These are phyloP conservation scores for Teratosphaeria gauchensis DNA, from an alignment of 2,329 filamentous ascomycete species.

Conservation along the genomic window DNA sequence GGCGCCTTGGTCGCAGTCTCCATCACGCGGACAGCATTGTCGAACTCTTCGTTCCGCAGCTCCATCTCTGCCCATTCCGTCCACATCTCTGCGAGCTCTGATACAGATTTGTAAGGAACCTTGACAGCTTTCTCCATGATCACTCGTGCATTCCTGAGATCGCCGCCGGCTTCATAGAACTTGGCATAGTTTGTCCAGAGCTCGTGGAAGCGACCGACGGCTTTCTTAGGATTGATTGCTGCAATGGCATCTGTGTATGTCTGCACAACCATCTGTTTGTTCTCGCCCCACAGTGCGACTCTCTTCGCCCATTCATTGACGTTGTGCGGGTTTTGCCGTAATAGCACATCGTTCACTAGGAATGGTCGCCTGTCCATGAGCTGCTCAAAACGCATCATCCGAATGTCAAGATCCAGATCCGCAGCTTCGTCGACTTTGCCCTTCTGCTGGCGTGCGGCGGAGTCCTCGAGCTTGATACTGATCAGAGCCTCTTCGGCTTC, in stretches of 20 bases:
- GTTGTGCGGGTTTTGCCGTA: constrained; percentile 93
- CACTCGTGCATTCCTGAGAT: constrained; percentile 72
- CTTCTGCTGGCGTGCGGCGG: constrained; percentile 68
- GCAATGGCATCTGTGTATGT: constrained; percentile 93
- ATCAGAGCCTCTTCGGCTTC: constrained; percentile 98
- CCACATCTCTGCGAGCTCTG: constrained; percentile 95
- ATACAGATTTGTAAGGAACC: constrained; percentile 95
- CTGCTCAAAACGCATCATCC: constrained; percentile 96
- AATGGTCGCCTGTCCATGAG: constrained; percentile 96
- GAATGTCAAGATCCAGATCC: constrained; percentile 89
- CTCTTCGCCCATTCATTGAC: constrained; percentile 96
- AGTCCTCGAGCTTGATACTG: constrained; percentile 79
- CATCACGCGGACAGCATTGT: constrained; percentile 91
- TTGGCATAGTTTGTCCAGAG: constrained; percentile 96
- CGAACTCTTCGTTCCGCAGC: constrained; percentile 88
- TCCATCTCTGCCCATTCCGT: constrained; percentile 99
- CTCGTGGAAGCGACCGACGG: constrained; percentile 84
- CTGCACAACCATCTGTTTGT: constrained; percentile 80
- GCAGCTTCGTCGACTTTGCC: constrained; percentile 69
- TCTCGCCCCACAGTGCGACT: constrained; percentile 89
- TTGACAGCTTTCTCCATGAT: constrained; percentile 98
- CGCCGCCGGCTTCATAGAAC: constrained; percentile 84
- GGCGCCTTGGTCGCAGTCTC: constrained; percentile 94
- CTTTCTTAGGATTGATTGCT: constrained; percentile 87
- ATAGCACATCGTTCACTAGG: constrained; percentile 86